Evolutionary conservation across 768 basidiomycete species (phyloP), one percentile per base, ranked within the genome.

Genomic region (Holtermannia corniformis): DNA sequence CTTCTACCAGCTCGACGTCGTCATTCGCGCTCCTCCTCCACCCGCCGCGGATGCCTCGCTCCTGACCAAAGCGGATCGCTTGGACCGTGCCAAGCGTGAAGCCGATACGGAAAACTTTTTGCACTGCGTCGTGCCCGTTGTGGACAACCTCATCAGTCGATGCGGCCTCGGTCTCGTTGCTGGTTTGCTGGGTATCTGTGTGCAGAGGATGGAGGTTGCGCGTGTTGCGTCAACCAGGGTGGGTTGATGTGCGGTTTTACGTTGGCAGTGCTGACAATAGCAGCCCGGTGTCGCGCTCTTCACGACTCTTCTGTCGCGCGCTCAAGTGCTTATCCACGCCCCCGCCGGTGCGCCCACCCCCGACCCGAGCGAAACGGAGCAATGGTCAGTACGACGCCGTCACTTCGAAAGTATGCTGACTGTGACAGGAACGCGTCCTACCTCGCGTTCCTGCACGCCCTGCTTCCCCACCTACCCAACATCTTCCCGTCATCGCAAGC

Each of bases 1-100:
- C 65, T 97, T 96, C 75, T 81, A 80, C 54, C 91, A 96, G 70
- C 78, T 97, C 51, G 93, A 96, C 67, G 89, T 97, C 16, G 84
- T 97, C 47, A 78, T 78, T 59, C 76, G 87, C 47, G 86, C 90
- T 3, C 80, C 81, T 10, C 16, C 80, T 86, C 28, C 93, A 86
- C 62, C 68, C 5, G 56, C 62, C 1, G 54, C 67, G 24, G 64
- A 68, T 49, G 45, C 63, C 4, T 85, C 55, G 82, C 86, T 58
- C 44, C 53, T 67, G 14, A 60, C 64, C 37, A 66, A 74, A 76
- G 41, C 61, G 5, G 65, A 61, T 32, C 51, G 60, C 10, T 54
- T 64, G 21, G 68, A 67, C 47, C 50, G 64, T 16, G 64, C 65
- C 4, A 67, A 63, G 44, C 79, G 85, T 13, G 91, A 95, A 60